Evolutionary conservation across 139 green algal species (phyloP).

Genomic region (Microglena sp.): DNA sequence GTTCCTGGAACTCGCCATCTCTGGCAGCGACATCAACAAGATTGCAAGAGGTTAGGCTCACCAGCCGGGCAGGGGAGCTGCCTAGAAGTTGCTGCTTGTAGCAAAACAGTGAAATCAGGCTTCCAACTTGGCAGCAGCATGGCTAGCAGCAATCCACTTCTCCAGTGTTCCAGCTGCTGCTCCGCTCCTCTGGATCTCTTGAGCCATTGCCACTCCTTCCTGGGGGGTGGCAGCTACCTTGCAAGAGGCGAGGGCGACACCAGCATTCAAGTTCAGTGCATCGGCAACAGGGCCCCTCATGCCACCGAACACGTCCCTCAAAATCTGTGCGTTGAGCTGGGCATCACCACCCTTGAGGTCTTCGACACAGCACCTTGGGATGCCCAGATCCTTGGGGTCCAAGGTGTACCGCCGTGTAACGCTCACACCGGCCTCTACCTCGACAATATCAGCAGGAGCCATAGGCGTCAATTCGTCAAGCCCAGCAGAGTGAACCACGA

Average conservation of each 20-base stretch:
- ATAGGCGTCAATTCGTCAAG: slow-evolving; percentile 98
- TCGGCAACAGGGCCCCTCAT: slow-evolving; percentile 74
- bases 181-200: slow-evolving; percentile 62
- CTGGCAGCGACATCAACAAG: slow-evolving; percentile 37
- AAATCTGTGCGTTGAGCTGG: slow-evolving; percentile 77
- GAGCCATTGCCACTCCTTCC: slow-evolving; percentile 84
- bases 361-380: slow-evolving; percentile 76
- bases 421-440: slow-evolving; percentile 48
- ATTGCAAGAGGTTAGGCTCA: too few species aligned
- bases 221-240: slow-evolving; percentile 45
- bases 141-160: slow-evolving; percentile 28
- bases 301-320: slow-evolving; percentile 83
- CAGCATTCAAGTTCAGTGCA: slow-evolving; percentile 84
- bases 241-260: slow-evolving; percentile 78
- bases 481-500: slow-evolving; percentile 91
- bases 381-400: slow-evolving; percentile 77
- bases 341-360: slow-evolving; percentile 88
- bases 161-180: slow-evolving; percentile 22
- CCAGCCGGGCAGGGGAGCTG: too few species aligned
- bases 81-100: too few species aligned
- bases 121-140: slow-evolving; percentile 8
- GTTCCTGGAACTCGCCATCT: slow-evolving; percentile 28
- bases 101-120: too few species aligned
- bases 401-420: slow-evolving; percentile 36
- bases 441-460: slow-evolving; percentile 82